Conservation (phyloP, 1,284 basidiomycete genomes). For the Psilocybe mexicana region DNA sequence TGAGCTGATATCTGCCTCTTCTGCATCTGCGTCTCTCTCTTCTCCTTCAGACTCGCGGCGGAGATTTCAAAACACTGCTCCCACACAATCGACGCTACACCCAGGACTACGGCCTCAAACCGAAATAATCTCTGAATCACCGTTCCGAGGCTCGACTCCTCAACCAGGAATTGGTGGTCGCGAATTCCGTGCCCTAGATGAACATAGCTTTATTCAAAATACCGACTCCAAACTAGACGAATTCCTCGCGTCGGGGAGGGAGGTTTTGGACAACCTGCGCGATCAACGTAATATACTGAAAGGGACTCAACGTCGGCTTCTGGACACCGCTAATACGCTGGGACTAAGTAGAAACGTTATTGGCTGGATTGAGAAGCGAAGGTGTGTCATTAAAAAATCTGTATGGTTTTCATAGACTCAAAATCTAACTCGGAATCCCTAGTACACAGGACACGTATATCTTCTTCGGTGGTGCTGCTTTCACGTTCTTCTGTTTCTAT, state of each 20-base stretch:
- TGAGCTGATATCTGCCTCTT: slow-evolving; percentile 56
- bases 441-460: slow-evolving; percentile 95
- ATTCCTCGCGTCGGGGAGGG: slow-evolving; percentile 87
- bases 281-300: slow-evolving; percentile 92
- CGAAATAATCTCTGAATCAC: slow-evolving; percentile 66
- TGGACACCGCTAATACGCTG: slow-evolving; percentile 90
- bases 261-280: slow-evolving; percentile 86
- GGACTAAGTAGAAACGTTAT: slow-evolving; percentile 92
- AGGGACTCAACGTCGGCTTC: slow-evolving; percentile 80
- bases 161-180: slow-evolving; percentile 56
- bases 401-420: background rate
- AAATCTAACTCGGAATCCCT: slow-evolving; percentile 8
- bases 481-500: slow-evolving; percentile 90
- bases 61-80: slow-evolving; percentile 53
- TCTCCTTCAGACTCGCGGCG: slow-evolving; percentile 60
- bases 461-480: slow-evolving; percentile 79
- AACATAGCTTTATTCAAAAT: slow-evolving; percentile 85
- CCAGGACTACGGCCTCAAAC: slow-evolving; percentile 45
- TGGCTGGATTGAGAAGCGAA: slow-evolving; percentile 91
- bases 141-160: slow-evolving; percentile 64
- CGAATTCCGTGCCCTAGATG: slow-evolving; percentile 78
- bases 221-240: slow-evolving; percentile 83
- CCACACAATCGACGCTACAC: slow-evolving; percentile 44
- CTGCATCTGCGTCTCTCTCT: slow-evolving; percentile 39
- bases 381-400: slow-evolving; percentile 45